Evolutionary conservation across 1,139 yeast genomes (phyloP).

Genomic region (Kodamaea suecica): DNA sequence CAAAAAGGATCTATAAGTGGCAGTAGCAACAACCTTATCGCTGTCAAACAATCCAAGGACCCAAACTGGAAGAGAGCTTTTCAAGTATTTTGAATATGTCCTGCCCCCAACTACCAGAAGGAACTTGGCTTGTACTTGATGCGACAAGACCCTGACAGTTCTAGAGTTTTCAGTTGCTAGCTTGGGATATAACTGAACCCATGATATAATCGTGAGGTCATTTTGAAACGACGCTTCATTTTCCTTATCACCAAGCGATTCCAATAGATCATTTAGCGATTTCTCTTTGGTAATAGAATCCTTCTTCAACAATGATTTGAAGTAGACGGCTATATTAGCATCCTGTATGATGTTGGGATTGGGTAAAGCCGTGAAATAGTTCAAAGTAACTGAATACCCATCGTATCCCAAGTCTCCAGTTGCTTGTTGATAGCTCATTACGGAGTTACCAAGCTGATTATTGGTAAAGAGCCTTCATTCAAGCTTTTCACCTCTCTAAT

Average conservation of each 20-base stretch:
- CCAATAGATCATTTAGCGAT: conserved; percentile 57
- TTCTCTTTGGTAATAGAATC: conserved; percentile 84
- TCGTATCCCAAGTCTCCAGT: conserved; percentile 37
- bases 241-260: conserved; percentile 8
- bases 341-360: conserved; percentile 59
- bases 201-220: conserved; percentile 55
- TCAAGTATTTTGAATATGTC: conserved; percentile 57
- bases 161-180: conserved; percentile 69
- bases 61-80: conserved; percentile 71
- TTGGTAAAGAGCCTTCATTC: too few species aligned
- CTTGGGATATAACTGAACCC: conserved; percentile 83
- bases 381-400: conserved; percentile 69
- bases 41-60: conserved; percentile 66
- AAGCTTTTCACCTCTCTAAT: too few species aligned
- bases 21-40: conserved; percentile 57
- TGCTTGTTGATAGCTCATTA: background rate
- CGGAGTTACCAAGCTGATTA: too few species aligned
- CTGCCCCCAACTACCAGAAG: conserved; percentile 57
- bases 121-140: conserved; percentile 57
- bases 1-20: conserved; percentile 47
- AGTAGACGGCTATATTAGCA: conserved; percentile 59
- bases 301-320: conserved; percentile 72
- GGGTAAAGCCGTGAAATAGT: conserved; percentile 76
- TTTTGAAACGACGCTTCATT: conserved; percentile 25
- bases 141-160: conserved; percentile 57